Percentiles rank a stretch among this genome's conserved stretches.
These are phyloP conservation scores for Oryza meridionalis DNA, from an alignment of 176 grass and related monocot genomes.

Conservation along the genomic window DNA sequence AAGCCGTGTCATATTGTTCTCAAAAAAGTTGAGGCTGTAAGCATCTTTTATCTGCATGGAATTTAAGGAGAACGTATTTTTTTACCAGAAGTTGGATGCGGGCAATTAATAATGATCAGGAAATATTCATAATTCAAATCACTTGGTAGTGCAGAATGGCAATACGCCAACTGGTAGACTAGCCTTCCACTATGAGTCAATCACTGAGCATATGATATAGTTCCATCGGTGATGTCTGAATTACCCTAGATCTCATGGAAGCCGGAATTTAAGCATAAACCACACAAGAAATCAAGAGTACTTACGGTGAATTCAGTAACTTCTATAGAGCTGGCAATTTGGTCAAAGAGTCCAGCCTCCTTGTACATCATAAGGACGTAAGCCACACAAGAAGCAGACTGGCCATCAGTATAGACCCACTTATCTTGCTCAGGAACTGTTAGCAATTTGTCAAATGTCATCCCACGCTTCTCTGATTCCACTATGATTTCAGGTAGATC, in stretches of 20 bases:
- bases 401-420: conserved; percentile 88
- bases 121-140: conserved; percentile 4
- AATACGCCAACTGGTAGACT: background rate
- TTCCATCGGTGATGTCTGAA: background rate
- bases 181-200: background rate
- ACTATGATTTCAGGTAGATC: conserved; percentile 90
- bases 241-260: conserved; percentile 8
- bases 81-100: background rate
- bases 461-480: conserved; percentile 82
- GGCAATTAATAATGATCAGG: background rate
- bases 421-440: conserved; percentile 82
- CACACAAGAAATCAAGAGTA: background rate
- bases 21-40: conserved; percentile 90
- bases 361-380: conserved; percentile 98
- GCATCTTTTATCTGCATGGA: conserved; percentile 95
- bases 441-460: conserved; percentile 87
- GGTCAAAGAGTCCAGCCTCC: conserved; percentile 83
- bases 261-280: background rate
- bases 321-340: conserved; percentile 65
- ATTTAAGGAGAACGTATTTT: conserved; percentile 1
- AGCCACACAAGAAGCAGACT: conserved; percentile 87
- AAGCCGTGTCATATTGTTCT: conserved; percentile 64
- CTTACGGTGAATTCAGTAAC: conserved; percentile 97
- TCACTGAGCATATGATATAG: background rate
- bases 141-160: background rate